Evolutionary conservation across 345 rosid species (phyloP), one percentile per base, ranked within the genome.

Genomic region (Rhizophora apiculata): DNA sequence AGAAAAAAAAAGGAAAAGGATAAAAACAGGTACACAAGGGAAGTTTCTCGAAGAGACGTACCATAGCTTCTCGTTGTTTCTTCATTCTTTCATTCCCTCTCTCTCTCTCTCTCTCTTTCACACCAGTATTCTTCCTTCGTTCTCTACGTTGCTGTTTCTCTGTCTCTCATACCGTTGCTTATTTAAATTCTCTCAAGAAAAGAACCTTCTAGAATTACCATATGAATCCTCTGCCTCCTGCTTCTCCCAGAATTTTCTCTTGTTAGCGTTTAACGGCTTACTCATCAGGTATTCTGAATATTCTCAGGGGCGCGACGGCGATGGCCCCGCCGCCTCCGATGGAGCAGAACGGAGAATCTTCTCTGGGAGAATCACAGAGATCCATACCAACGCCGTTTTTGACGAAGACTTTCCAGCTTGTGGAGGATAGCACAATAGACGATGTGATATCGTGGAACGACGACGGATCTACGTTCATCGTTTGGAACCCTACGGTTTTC

Each of bases 391-490:
- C 97, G 48, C 98, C 97, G 68, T 93, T 93, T 73, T 72, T 93
- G 31, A 88, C 82, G 2, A 91, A 93, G 70, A 93, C 98, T 0
- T 93, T 77, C 64, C 90, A 91, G 64, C 82, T 93, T 20, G 98
- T 91, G 0, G 92, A 90, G 37, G 98, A 93, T 76, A 77, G 26
- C 11, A 34, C 85, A 1, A 79, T 85, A 20, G 87, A 93, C 76
- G 92, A 88, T 19, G 88, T 93, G 8, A 86, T 93, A 74, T 93
- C 97, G 0, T 93, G 98, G 98, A 91, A 83, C 80, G 87, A 88
- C 51, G 96, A 91, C 65, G 98, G 97, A 76, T 89, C 94, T 16
- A 80, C 84, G 52, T 93, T 93, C 75, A 69, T 91, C 74, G 98
- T 93, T 2, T 84, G 98, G 97, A 88, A 93, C 43, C 94, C 98